Conservation (phyloP, 495 filamentous ascomycete species). For the Friedmanniomyces simplex region DNA sequence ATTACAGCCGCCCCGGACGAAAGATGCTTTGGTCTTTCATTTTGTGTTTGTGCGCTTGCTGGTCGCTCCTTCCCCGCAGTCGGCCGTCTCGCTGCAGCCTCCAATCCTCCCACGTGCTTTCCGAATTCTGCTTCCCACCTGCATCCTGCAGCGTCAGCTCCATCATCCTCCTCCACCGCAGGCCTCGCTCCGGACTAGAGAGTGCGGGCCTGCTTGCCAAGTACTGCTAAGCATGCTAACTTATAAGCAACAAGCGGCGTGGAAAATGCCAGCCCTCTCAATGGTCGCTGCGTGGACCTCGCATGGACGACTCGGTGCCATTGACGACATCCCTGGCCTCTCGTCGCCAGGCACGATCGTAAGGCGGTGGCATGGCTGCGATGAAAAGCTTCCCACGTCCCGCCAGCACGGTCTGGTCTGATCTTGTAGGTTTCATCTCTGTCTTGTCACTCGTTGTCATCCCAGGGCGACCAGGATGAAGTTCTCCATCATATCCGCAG, state of each 20-base stretch:
- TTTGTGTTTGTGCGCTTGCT: too few relatives aligned
- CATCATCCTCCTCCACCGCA: background rate
- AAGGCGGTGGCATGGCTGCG: too few relatives aligned
- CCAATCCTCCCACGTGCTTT: too few relatives aligned
- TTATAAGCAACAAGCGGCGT: background rate
- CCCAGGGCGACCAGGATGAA: constrained; percentile 39
- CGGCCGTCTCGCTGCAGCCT: too few relatives aligned
- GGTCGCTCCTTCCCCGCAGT: too few relatives aligned
- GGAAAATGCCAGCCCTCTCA: background rate
- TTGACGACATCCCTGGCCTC: constrained; percentile 1
- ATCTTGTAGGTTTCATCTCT: background rate
- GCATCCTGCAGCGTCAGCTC: background rate
- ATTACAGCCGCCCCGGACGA: too few relatives aligned
- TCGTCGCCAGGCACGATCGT: background rate
- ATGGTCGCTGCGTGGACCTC: background rate
- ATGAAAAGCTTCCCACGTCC: constrained; percentile 1
- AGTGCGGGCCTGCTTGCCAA: background rate
- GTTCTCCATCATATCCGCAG: background rate
- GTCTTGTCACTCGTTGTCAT: background rate
- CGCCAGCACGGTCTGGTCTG: background rate
- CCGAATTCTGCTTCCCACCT: too few relatives aligned
- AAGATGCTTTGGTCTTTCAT: too few relatives aligned
- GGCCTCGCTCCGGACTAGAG: background rate
- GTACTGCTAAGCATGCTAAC: background rate
- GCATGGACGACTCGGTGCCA: constrained; percentile 1